Conservation (phyloP, 495 filamentous ascomycete species). For the Amphirosellinia nigrospora region DNA sequence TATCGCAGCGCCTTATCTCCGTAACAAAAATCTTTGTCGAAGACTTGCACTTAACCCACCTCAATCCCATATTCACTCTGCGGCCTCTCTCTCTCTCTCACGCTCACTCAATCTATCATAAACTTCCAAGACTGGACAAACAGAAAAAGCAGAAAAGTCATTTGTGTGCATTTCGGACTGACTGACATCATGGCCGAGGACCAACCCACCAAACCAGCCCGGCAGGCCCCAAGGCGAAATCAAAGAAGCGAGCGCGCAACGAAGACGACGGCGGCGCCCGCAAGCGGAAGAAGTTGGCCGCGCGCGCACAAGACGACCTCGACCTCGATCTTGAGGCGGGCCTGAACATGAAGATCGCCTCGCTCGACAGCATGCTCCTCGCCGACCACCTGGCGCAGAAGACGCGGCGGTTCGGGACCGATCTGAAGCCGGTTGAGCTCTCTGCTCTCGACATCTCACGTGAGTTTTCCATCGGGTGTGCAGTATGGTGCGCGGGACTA, state of each 20-base stretch:
- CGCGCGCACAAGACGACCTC: slow-evolving; percentile 61
- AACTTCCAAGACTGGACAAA: neutral
- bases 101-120: neutral
- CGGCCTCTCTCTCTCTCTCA: neutral
- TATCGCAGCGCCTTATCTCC: slow-evolving; percentile 32
- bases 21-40: slow-evolving; percentile 16
- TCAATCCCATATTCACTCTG: slow-evolving; percentile 3
- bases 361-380: slow-evolving; percentile 81
- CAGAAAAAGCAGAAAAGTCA: neutral
- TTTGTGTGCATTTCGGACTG: no score
- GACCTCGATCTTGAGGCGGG: slow-evolving; percentile 65
- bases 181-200: slow-evolving; percentile 4
- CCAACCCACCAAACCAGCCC: neutral
- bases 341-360: slow-evolving; percentile 80
- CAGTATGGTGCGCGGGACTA: neutral
- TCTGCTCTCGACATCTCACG: slow-evolving; percentile 82
- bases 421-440: slow-evolving; percentile 81
- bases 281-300: slow-evolving; percentile 64
- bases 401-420: slow-evolving; percentile 74
- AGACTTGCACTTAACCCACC: slow-evolving; percentile 13
- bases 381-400: slow-evolving; percentile 86
- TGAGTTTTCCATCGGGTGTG: slow-evolving; percentile 43
- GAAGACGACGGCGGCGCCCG: slow-evolving; percentile 46
- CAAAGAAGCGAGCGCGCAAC: slow-evolving; percentile 48
- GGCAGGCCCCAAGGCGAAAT: slow-evolving; percentile 32